These are phyloP conservation scores for Calonectria pseudoreteaudii DNA, from an alignment of 2,329 filamentous ascomycete species.

Conservation along the genomic window DNA sequence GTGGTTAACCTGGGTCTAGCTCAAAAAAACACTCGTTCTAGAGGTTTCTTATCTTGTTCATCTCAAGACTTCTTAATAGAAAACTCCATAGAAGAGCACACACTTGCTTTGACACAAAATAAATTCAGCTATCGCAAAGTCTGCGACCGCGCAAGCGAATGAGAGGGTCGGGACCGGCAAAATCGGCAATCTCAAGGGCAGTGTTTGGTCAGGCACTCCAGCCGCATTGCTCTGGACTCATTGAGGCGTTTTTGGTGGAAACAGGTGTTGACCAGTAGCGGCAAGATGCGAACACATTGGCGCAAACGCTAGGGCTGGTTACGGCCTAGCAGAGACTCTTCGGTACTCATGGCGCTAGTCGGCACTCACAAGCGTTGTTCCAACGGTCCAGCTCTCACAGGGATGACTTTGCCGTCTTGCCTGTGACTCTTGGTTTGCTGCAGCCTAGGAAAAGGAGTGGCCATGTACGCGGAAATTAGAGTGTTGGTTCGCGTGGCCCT, in stretches of 20 bases:
- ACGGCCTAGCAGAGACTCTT: neutral
- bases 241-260: neutral
- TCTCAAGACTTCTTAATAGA: neutral
- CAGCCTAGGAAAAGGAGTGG: neutral
- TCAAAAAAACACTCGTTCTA: neutral
- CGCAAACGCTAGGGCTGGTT: neutral
- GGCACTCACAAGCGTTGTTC: neutral
- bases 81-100: no score
- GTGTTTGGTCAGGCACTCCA: neutral
- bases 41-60: neutral
- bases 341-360: neutral
- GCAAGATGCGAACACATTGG: neutral
- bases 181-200: neutral
- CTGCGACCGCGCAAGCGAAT: neutral
- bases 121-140: neutral
- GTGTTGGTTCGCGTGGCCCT: neutral
- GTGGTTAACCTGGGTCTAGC: neutral
- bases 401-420: neutral
- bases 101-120: neutral
- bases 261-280: neutral
- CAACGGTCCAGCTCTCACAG: neutral
- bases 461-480: neutral
- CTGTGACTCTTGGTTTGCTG: neutral
- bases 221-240: conserved; percentile 1
- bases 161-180: neutral